These are phyloP conservation scores for Diaporthe batatas DNA, from an alignment of 2,329 filamentous ascomycete species.

Conservation along the genomic window DNA sequence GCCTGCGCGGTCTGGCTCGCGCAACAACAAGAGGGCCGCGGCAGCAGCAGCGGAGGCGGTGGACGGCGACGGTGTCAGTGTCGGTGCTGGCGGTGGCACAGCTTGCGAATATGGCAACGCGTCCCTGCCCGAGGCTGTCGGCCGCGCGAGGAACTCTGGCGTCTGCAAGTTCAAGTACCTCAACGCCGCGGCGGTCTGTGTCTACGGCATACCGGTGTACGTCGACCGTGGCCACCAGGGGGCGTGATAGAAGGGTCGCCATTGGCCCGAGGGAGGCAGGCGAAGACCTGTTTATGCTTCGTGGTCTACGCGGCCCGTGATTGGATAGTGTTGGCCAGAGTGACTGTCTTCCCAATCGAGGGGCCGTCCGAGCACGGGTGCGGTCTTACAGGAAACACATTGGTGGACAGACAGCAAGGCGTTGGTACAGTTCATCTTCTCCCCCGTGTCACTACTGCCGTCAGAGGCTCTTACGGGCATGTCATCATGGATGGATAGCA, in stretches of 20 bases:
- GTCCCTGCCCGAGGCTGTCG: conserved; percentile 85
- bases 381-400: conserved; percentile 32
- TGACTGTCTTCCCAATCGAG: conserved; percentile 7
- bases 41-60: conserved; percentile 23
- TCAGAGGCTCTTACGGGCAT: conserved; percentile 26
- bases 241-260: neutral
- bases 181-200: conserved; percentile 92
- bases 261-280: neutral
- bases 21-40: conserved; percentile 46
- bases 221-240: conserved; percentile 56
- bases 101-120: conserved; percentile 53
- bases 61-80: conserved; percentile 49
- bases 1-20: conserved; percentile 37
- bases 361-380: conserved; percentile 7
- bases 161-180: conserved; percentile 91
- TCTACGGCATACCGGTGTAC: conserved; percentile 96
- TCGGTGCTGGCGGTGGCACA: conserved; percentile 47
- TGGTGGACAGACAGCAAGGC: conserved; percentile 30
- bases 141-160: conserved; percentile 70
- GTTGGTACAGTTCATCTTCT: conserved; percentile 9
- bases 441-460: conserved; percentile 24
- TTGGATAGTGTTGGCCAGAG: conserved; percentile 1
- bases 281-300: neutral
- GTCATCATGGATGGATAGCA: conserved; percentile 18
- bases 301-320: conserved; percentile 2